Evolutionary conservation across 169 alveolate species (phyloP).

Genomic region (Cyclospora cayetanensis): DNA sequence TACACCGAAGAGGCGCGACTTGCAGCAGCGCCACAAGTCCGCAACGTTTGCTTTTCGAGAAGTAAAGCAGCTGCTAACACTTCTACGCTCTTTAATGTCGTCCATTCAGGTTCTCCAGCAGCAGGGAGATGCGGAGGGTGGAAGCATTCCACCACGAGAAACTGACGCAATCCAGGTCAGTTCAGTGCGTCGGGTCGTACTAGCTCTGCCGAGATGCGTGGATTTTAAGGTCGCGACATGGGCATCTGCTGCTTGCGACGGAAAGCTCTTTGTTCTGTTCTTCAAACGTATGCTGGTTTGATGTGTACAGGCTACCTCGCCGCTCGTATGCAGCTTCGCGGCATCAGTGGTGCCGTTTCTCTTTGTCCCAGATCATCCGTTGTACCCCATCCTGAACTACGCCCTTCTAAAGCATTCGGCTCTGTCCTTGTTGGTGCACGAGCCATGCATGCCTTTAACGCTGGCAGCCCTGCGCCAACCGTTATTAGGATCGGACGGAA

Average conservation of each 20-base stretch:
- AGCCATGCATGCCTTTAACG: constrained; percentile 55
- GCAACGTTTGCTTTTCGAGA: constrained; percentile 59
- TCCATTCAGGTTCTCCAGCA: constrained; percentile 42
- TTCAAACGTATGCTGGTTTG: not conserved
- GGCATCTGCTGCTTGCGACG: too few relatives aligned
- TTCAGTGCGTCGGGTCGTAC: too few relatives aligned
- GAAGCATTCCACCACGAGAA: not conserved
- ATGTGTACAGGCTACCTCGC: constrained; percentile 56
- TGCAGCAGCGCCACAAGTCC: constrained; percentile 59
- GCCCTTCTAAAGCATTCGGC: constrained; percentile 45
- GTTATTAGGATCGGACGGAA: constrained; percentile 43
- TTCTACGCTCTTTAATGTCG: constrained; percentile 40
- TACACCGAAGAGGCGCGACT: constrained; percentile 25
- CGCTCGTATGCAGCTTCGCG: constrained; percentile 36
- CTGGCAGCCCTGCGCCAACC: constrained; percentile 54
- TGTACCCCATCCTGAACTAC: constrained; percentile 37
- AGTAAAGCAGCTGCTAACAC: constrained; percentile 47
- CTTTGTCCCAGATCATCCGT: constrained; percentile 41
- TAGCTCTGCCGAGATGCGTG: too few relatives aligned
- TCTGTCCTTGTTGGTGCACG: constrained; percentile 36
- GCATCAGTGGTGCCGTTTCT: constrained; percentile 47
- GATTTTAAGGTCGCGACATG: too few relatives aligned
- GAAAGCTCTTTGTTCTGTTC: too few relatives aligned
- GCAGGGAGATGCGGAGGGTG: not conserved
- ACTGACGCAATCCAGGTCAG: not conserved